Percentiles rank a stretch among this genome's conserved stretches.
These are phyloP conservation scores for Bothriochloa decipiens DNA, from an alignment of 176 grass and related monocot genomes.

Conservation along the genomic window DNA sequence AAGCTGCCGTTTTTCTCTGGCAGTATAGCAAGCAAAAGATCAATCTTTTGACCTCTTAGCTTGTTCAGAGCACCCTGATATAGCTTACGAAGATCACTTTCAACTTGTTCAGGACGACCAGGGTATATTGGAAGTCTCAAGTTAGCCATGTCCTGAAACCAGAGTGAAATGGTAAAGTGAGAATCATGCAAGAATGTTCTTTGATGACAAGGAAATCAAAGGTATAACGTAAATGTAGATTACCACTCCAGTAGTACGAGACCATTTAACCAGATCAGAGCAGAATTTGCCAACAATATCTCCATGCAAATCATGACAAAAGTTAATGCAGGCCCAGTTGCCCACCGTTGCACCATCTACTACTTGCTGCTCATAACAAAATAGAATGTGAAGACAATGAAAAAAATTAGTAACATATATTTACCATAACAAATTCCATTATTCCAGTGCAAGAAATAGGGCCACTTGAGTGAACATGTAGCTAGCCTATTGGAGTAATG, in stretches of 20 bases:
- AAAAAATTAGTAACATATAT: not conserved
- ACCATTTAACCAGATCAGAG: not conserved
- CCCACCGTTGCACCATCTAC: constrained; percentile 33
- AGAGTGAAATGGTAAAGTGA: not conserved
- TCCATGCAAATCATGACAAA: not conserved
- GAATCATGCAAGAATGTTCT: not conserved
- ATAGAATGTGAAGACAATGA: constrained; percentile 1
- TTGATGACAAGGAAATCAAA: not conserved
- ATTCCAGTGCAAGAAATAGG: constrained; percentile 3
- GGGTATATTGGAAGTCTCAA: constrained; percentile 23
- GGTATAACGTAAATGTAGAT: not conserved
- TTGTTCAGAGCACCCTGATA: not conserved
- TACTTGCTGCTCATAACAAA: constrained; percentile 44
- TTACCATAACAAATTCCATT: not conserved
- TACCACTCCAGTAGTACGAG: constrained; percentile 44
- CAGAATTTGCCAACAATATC: not conserved
- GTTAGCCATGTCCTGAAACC: constrained; percentile 24
- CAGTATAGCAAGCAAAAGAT: constrained; percentile 62
- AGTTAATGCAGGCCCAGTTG: constrained; percentile 41
- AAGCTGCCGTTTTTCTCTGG: constrained; percentile 55
- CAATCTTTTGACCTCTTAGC: constrained; percentile 33
- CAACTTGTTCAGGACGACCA: constrained; percentile 22
- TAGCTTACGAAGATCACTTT: not conserved
- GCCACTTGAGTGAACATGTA: not conserved
- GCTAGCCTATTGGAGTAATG: not conserved